Percentiles rank a stretch among this genome's conserved stretches.
Evolutionary conservation across 73 alveolate genomes (phyloP).

Genomic region (Tetrahymena elliotti): DNA sequence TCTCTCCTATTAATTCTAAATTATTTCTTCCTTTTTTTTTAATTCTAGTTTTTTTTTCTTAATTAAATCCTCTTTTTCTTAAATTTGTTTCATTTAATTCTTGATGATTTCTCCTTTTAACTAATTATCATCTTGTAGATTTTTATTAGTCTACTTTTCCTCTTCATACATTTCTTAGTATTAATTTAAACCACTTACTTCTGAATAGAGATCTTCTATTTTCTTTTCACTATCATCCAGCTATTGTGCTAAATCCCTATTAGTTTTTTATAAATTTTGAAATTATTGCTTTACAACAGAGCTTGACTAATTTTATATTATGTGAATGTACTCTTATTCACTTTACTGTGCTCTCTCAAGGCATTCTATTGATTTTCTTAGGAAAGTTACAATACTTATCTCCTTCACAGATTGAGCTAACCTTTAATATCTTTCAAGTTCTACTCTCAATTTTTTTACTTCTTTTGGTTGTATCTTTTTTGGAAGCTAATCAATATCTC

Average conservation of each 20-base stretch:
- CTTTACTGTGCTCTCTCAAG: neutral
- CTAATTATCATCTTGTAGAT: neutral
- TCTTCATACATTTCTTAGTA: neutral
- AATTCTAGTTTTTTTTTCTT: too few relatives aligned
- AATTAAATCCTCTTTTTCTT: neutral
- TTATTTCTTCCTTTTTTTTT: neutral
- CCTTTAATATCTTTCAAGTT: neutral
- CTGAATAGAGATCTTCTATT: neutral
- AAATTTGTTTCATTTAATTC: too few relatives aligned
- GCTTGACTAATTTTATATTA: neutral
- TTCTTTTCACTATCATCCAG: too few relatives aligned
- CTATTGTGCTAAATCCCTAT: too few relatives aligned
- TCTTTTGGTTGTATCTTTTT: neutral
- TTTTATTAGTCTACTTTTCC: too few relatives aligned
- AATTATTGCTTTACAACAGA: too few relatives aligned
- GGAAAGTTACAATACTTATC: neutral
- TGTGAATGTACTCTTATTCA: neutral
- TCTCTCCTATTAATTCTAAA: neutral
- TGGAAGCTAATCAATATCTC: neutral
- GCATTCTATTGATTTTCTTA: neutral
- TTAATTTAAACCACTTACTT: neutral
- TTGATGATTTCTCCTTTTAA: too few relatives aligned
- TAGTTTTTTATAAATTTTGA: too few relatives aligned
- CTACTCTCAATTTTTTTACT: neutral
- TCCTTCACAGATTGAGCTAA: neutral